phyloP scores from a whole-genome alignment of 2,329 filamentous ascomycete species.

The Spiromastix sp. region DNA sequence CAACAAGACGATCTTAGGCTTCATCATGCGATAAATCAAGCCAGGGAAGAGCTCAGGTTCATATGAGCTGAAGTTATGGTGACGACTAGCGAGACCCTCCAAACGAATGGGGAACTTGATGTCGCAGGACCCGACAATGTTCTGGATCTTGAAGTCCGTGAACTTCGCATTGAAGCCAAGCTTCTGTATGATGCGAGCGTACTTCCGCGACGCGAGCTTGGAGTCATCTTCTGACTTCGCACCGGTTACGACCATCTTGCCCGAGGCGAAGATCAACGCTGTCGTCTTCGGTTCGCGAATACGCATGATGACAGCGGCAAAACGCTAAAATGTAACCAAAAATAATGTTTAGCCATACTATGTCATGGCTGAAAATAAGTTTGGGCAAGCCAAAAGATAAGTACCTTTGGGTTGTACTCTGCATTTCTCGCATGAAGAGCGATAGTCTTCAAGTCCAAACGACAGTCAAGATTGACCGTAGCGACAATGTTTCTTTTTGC shows the following conservation, averaged over 20 bases:
- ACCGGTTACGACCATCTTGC: constrained; percentile 99
- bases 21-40: constrained; percentile 99
- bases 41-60: constrained; percentile 97
- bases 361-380: constrained; percentile 21
- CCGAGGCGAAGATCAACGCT: constrained; percentile 91
- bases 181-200: constrained; percentile 98
- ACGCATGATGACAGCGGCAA: constrained; percentile 98
- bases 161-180: constrained; percentile 99
- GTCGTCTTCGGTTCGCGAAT: constrained; percentile 99
- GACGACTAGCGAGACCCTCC: constrained; percentile 87
- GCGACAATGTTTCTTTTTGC: constrained; percentile 90
- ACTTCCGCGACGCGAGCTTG: constrained; percentile 93
- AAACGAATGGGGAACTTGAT: constrained; percentile 99
- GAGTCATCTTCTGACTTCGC: constrained; percentile 97
- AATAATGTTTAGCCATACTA: constrained; percentile 36
- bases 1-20: constrained; percentile 95
- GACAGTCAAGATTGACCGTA: constrained; percentile 95
- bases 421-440: constrained; percentile 95
- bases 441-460: constrained; percentile 96
- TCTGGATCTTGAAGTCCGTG: constrained; percentile 99
- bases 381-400: too few species aligned
- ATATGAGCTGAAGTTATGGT: constrained; percentile 99
- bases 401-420: constrained; percentile 97
- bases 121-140: constrained; percentile 96
- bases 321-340: constrained; percentile 71